Conservation (phyloP, 306 rosid genomes). For the cucumber (Cucumis sativus) region Cucumber_9930_V3 NC_026659.2:27339501-27340000, state of each 20-base stretch:
- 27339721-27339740: neutral
- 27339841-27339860: constrained; percentile 1
- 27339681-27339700: neutral
- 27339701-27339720: neutral
- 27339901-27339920: neutral
- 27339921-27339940: neutral
- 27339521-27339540: neutral
- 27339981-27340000: neutral
- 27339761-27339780: constrained; percentile 17
- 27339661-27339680: neutral
- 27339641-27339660: neutral
- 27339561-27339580: neutral
- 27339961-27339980: neutral
- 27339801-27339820: constrained; percentile 9
- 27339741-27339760: neutral
- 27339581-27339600: too few relatives aligned
- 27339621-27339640: too few relatives aligned
- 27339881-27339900: neutral
- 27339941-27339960: neutral
- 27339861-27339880: neutral
- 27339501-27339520: neutral
- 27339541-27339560: neutral
- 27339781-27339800: constrained; percentile 14
- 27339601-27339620: too few relatives aligned
- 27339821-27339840: neutral